These are phyloP conservation scores for Hypoxylon rickii DNA, from an alignment of 495 filamentous ascomycete species.

Conservation along the genomic window DNA sequence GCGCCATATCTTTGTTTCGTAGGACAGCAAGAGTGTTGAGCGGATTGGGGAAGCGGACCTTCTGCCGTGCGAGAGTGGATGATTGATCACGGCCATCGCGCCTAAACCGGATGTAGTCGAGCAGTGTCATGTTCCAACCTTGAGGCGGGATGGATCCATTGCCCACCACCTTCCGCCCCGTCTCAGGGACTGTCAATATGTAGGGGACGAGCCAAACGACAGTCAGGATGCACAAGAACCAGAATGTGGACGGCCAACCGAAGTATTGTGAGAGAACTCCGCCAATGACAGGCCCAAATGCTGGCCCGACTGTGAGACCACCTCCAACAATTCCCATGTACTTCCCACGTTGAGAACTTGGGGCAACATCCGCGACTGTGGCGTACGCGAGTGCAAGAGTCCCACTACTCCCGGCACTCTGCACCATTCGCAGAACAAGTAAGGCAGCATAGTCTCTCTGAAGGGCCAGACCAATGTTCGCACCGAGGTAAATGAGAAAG, in stretches of 20 bases:
- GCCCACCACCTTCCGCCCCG: conserved; percentile 70
- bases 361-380: conserved; percentile 65
- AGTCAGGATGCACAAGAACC: conserved; percentile 68
- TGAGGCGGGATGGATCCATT: conserved; percentile 65
- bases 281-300: conserved; percentile 66
- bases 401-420: conserved; percentile 63
- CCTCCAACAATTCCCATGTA: conserved; percentile 61
- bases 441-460: conserved; percentile 64
- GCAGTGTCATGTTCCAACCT: conserved; percentile 56
- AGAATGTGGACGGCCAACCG: conserved; percentile 74
- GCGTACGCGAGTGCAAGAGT: conserved; percentile 63
- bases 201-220: conserved; percentile 58
- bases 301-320: conserved; percentile 58
- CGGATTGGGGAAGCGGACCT: conserved; percentile 71
- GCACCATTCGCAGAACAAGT: conserved; percentile 64
- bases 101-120: conserved; percentile 48
- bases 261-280: conserved; percentile 66
- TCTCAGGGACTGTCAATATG: conserved; percentile 65
- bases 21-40: conserved; percentile 68
- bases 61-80: conserved; percentile 45
- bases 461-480: conserved; percentile 67
- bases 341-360: conserved; percentile 61
- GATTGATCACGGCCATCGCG: conserved; percentile 34
- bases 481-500: conserved; percentile 62
- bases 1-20: conserved; percentile 63